Percentiles rank a stretch among this genome's conserved stretches.
phyloP scores from a whole-genome alignment of 106 monocot genomes.

The Hemerocallis citrina region DNA sequence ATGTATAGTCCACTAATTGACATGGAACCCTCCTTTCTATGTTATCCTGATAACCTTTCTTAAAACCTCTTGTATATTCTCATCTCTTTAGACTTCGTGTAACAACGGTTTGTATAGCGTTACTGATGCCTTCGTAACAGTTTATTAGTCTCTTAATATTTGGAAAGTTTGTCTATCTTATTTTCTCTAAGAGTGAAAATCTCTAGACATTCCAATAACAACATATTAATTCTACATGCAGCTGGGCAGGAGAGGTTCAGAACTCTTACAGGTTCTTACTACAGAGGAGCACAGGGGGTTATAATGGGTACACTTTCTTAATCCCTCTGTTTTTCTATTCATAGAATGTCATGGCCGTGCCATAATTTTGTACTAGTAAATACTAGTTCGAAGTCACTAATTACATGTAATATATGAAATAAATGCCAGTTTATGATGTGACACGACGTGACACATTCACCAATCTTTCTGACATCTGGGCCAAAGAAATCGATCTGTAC shows the following conservation, averaged over 20 bases:
- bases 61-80: too few species aligned
- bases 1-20: too few species aligned
- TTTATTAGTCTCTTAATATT: too few species aligned
- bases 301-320: slow-evolving; percentile 57
- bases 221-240: slow-evolving; percentile 13
- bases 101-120: too few species aligned
- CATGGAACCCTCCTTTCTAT: too few species aligned
- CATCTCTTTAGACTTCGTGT: too few species aligned
- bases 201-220: not conserved
- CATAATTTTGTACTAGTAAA: not conserved
- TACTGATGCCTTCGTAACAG: too few species aligned
- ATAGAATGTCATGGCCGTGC: not conserved
- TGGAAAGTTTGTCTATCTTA: too few species aligned
- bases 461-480: slow-evolving; percentile 88
- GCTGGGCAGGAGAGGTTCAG: slow-evolving; percentile 73
- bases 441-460: slow-evolving; percentile 94
- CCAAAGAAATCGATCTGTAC: slow-evolving; percentile 95
- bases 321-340: too few species aligned
- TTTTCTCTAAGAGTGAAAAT: too few species aligned
- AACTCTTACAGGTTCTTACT: slow-evolving; percentile 63
- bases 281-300: slow-evolving; percentile 66
- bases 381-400: not conserved
- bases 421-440: slow-evolving; percentile 84
- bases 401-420: not conserved
- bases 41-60: too few species aligned